A percentile compares a stretch with the other conserved stretches of the same genome.
phyloP scores from a whole-genome alignment of 2,329 filamentous ascomycete genomes.

The Ophiostoma novo-ulmi region DNA sequence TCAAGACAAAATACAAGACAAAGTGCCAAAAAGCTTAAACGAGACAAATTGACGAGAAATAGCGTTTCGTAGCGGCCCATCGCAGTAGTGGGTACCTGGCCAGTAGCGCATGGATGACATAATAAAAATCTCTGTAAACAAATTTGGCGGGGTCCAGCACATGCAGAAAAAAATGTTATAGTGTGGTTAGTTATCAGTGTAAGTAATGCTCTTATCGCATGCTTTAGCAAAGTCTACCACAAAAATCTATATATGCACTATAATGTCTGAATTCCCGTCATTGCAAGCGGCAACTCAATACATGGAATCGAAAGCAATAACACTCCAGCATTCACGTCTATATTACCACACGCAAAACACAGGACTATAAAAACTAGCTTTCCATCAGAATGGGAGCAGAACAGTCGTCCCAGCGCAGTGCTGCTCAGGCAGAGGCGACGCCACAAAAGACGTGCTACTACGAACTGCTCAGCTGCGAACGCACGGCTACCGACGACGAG shows the following conservation, averaged over 20 bases:
- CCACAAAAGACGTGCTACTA: slow-evolving; percentile 72
- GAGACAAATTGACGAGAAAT: not conserved
- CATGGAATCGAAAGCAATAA: not conserved
- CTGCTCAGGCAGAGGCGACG: slow-evolving; percentile 28
- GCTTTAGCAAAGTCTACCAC: not conserved
- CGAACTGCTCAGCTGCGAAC: slow-evolving; percentile 70
- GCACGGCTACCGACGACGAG: slow-evolving; percentile 75
- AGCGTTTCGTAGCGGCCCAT: not conserved
- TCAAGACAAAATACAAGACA: not conserved
- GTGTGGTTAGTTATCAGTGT: slow-evolving; percentile 9
- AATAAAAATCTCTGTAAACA: no score
- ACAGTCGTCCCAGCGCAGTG: slow-evolving; percentile 44
- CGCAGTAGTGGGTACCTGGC: not conserved
- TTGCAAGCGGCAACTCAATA: not conserved
- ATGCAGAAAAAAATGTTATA: not conserved
- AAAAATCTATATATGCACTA: not conserved
- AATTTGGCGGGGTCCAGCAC: not conserved
- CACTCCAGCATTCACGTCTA: not conserved
- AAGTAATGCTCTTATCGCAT: not conserved
- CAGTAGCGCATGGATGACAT: no score
- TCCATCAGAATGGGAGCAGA: slow-evolving; percentile 48
- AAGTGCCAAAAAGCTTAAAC: not conserved
- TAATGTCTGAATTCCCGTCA: not conserved
- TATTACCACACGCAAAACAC: not conserved
- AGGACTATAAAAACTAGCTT: not conserved